These are phyloP conservation scores for Trichoderma koningii DNA, from an alignment of 2,329 filamentous ascomycete genomes.

Conservation along the genomic window DNA sequence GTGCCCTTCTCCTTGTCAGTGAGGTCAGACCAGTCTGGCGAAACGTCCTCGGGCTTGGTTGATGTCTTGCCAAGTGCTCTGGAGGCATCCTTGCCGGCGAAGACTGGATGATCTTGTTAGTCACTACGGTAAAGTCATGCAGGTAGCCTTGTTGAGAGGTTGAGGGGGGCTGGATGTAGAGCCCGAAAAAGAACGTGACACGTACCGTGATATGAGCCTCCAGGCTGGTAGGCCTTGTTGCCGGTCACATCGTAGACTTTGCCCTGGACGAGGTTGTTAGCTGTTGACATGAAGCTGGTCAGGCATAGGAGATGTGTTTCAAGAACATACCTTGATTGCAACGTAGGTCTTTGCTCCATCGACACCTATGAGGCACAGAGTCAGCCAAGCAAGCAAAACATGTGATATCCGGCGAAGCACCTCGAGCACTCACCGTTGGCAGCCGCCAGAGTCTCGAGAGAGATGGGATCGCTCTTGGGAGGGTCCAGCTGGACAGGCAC, in stretches of 20 bases:
- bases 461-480: conserved; percentile 86
- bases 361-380: conserved; percentile 51
- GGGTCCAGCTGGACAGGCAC: conserved; percentile 72
- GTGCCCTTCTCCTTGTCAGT: conserved; percentile 81
- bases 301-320: too few species aligned
- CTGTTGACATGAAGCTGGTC: background rate
- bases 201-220: conserved; percentile 82
- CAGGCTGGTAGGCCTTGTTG: conserved; percentile 82
- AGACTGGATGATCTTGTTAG: conserved; percentile 60
- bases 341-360: conserved; percentile 68
- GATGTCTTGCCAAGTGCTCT: conserved; percentile 85
- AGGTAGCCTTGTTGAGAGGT: background rate
- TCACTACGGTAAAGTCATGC: background rate
- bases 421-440: conserved; percentile 69
- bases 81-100: conserved; percentile 95
- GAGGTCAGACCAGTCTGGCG: conserved; percentile 79
- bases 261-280: conserved; percentile 56
- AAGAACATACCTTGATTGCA: conserved; percentile 62
- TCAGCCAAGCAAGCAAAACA: conserved; percentile 13
- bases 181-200: conserved; percentile 22
- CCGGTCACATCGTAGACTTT: conserved; percentile 92
- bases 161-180: too few species aligned
- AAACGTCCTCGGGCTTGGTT: conserved; percentile 80
- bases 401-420: background rate
- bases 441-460: conserved; percentile 74